Evolutionary conservation across 345 rosid species (phyloP).

Genomic region (Anacardium occidentale): DNA sequence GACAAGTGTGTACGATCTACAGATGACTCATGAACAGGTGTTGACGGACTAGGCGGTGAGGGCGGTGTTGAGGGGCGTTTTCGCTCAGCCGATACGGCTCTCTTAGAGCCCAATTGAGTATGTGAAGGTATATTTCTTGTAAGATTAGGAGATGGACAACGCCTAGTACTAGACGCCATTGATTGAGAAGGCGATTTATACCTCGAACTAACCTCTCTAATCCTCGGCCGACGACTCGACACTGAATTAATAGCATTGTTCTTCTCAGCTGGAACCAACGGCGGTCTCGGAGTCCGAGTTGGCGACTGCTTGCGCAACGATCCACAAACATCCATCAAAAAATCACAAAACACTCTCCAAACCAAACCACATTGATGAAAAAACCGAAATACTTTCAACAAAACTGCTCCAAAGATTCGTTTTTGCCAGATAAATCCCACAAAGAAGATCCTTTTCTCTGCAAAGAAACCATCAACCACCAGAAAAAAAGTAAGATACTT

Average conservation of each 20-base stretch:
- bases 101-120: slow-evolving; percentile 58
- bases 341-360: slow-evolving; percentile 33
- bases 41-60: slow-evolving; percentile 58
- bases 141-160: slow-evolving; percentile 73
- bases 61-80: slow-evolving; percentile 80
- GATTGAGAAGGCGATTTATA: slow-evolving; percentile 75
- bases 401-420: slow-evolving; percentile 22
- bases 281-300: slow-evolving; percentile 54
- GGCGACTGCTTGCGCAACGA: slow-evolving; percentile 46
- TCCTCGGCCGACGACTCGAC: slow-evolving; percentile 53
- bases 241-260: slow-evolving; percentile 63
- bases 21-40: slow-evolving; percentile 69
- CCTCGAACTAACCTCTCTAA: slow-evolving; percentile 73
- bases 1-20: slow-evolving; percentile 42
- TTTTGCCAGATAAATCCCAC: slow-evolving; percentile 37
- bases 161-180: slow-evolving; percentile 41
- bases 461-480: slow-evolving; percentile 33
- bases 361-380: slow-evolving; percentile 55
- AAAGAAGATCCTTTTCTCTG: slow-evolving; percentile 50
- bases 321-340: slow-evolving; percentile 70
- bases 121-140: slow-evolving; percentile 49
- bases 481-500: slow-evolving; percentile 42
- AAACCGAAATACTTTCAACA: slow-evolving; percentile 17
- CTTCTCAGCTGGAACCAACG: slow-evolving; percentile 67
- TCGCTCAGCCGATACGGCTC: slow-evolving; percentile 87